Evolutionary conservation across 2,329 filamentous ascomycete genomes (phyloP).

Genomic region (Geosmithia putterillii): DNA sequence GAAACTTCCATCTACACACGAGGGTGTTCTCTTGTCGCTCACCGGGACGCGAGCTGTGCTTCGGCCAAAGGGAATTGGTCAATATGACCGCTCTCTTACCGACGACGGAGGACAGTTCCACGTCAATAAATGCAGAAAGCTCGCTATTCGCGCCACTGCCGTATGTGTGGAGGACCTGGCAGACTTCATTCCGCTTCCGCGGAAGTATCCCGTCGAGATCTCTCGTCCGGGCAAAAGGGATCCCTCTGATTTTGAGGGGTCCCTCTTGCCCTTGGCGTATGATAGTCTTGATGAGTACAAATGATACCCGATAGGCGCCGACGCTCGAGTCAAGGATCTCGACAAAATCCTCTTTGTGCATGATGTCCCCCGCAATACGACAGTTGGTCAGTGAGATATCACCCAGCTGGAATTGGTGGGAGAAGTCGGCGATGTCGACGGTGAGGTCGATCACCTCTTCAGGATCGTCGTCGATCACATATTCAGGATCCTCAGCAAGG

Average conservation of each 20-base stretch:
- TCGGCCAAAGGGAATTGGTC: conserved; percentile 42
- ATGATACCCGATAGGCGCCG: conserved; percentile 14
- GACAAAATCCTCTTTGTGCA: conserved; percentile 14
- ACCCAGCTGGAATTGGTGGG: conserved; percentile 7
- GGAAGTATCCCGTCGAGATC: conserved; percentile 22
- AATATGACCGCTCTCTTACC: conserved; percentile 28
- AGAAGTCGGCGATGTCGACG: conserved; percentile 6
- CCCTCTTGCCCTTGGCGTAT: conserved; percentile 14
- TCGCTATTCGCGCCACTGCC: conserved; percentile 22
- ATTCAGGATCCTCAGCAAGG: too few species aligned
- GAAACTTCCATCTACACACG: conserved; percentile 38
- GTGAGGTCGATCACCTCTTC: conserved; percentile 7
- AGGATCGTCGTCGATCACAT: conserved; percentile 20
- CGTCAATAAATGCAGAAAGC: conserved; percentile 27
- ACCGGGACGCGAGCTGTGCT: conserved; percentile 10
- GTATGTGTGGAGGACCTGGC: conserved; percentile 22
- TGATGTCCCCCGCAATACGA: conserved; percentile 2
- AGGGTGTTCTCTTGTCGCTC: conserved; percentile 13
- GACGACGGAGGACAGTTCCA: conserved; percentile 24
- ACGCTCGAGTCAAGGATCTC: conserved; percentile 11
- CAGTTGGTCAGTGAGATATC: conserved; percentile 10
- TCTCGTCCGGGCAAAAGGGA: conserved; percentile 21
- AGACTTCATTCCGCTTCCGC: conserved; percentile 28
- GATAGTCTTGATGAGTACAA: conserved; percentile 30
- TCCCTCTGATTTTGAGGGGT: conserved; percentile 20